These are phyloP conservation scores for Coemansia erecta DNA, from an alignment of 192 early-diverging fungal species.

Conservation along the genomic window DNA sequence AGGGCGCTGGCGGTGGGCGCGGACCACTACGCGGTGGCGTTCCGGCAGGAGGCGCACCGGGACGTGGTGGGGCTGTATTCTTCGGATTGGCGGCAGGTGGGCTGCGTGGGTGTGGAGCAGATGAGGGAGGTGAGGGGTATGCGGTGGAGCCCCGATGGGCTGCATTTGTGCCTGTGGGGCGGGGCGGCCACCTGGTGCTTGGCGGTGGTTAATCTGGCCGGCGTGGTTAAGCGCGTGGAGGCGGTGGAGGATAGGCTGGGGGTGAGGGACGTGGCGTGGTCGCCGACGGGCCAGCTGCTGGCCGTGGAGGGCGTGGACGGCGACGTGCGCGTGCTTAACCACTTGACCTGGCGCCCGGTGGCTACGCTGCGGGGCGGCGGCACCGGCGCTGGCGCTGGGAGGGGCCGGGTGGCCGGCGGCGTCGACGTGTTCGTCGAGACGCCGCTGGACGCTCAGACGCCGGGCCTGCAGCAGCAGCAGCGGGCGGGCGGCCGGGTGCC, in stretches of 20 bases:
- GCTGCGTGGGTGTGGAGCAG: constrained; percentile 26
- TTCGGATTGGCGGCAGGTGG: constrained; percentile 33
- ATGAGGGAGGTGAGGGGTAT: constrained; percentile 27
- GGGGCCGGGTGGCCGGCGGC: neutral
- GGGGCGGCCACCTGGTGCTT: constrained; percentile 16
- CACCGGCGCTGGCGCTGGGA: too few species aligned
- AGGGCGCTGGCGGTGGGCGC: too few species aligned
- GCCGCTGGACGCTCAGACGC: too few species aligned
- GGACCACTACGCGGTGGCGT: too few species aligned
- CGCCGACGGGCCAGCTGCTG: constrained; percentile 43
- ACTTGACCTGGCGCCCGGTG: constrained; percentile 46
- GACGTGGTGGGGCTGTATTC: constrained; percentile 45
- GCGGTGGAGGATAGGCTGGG: constrained; percentile 22
- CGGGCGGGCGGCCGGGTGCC: too few species aligned
- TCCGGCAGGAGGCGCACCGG: constrained; percentile 40
- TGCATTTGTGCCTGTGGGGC: constrained; percentile 43
- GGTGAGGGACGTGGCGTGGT: constrained; percentile 30
- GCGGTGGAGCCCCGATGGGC: constrained; percentile 43
- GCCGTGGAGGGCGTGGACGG: constrained; percentile 35
- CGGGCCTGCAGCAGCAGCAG: too few species aligned
- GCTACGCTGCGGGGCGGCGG: constrained; percentile 28
- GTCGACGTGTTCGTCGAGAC: constrained; percentile 45
- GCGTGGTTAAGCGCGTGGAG: constrained; percentile 30
- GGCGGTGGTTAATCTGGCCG: constrained; percentile 29
- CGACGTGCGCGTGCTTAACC: constrained; percentile 31